phyloP scores from a whole-genome alignment of 2,329 filamentous ascomycete genomes.

The Lasiodiplodia sp. region DNA sequence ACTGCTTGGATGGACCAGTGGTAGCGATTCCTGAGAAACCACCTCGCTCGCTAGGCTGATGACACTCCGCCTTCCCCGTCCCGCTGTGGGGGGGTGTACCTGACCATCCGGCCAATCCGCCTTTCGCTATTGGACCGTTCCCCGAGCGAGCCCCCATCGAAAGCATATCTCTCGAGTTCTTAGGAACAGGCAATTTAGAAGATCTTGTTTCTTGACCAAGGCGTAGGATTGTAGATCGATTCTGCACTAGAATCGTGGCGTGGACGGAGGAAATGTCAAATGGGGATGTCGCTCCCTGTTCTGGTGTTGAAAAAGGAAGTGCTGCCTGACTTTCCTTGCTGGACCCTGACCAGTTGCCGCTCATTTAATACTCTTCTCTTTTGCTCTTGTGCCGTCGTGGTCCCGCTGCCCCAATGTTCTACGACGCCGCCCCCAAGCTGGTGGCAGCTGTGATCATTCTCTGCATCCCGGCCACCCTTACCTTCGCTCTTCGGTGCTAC shows the following conservation, averaged over 20 bases:
- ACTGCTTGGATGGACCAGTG: not conserved
- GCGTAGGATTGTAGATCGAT: not conserved
- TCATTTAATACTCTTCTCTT: not conserved
- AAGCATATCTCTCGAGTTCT: not conserved
- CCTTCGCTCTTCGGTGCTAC: constrained; percentile 35
- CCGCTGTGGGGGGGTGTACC: not conserved
- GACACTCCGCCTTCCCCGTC: constrained; percentile 1
- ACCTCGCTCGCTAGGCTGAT: not conserved
- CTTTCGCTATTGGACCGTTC: not conserved
- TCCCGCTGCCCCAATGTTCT: not conserved
- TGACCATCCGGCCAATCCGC: not conserved
- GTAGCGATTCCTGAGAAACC: not conserved
- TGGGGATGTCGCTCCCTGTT: not conserved
- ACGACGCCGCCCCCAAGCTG: constrained; percentile 9
- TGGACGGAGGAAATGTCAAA: not conserved
- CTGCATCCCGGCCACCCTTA: constrained; percentile 30
- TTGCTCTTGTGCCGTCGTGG: not conserved
- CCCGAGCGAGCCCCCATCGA: not conserved
- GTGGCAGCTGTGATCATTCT: constrained; percentile 4
- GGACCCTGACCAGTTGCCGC: not conserved
- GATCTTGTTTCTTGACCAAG: not conserved
- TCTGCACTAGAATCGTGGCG: not conserved
- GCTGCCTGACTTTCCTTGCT: not conserved
- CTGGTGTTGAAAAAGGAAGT: not conserved
- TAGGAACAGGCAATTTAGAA: not conserved